phyloP scores from a whole-genome alignment of 352 stramenopile species.

The Elongisporangium senticosum region DNA sequence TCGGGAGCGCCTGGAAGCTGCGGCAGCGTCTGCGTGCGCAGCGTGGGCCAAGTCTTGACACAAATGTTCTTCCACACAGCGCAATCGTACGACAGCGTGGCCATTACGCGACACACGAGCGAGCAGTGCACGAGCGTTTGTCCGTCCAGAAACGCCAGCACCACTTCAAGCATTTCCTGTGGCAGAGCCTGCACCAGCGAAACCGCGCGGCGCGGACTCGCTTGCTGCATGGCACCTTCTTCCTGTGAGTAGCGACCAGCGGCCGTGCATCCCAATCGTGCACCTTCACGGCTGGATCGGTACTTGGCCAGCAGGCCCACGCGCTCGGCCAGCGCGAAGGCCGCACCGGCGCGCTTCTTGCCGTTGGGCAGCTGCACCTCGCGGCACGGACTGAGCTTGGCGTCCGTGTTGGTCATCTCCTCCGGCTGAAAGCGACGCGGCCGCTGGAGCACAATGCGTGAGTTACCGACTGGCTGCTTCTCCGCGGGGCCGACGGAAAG shows the following conservation, averaged over 20 bases:
- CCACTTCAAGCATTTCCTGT: slow-evolving; percentile 42
- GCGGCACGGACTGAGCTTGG: not conserved
- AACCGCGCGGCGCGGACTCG: slow-evolving; percentile 2
- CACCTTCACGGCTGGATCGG: not conserved
- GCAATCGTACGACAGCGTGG: slow-evolving; percentile 42
- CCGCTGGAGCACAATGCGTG: not conserved
- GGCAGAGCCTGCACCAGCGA: slow-evolving; percentile 40
- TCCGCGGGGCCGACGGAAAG: not conserved
- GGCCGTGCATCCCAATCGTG: not conserved
- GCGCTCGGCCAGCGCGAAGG: not conserved
- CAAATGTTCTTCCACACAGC: slow-evolving; percentile 70
- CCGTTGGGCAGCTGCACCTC: not conserved
- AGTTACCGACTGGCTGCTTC: not conserved
- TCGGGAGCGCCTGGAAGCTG: slow-evolving; percentile 68
- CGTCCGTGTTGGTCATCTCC: not conserved
- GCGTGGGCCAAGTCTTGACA: slow-evolving; percentile 44
- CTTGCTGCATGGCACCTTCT: not conserved
- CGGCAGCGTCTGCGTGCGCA: slow-evolving; percentile 48
- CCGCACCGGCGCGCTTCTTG: not conserved
- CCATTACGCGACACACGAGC: slow-evolving; percentile 35
- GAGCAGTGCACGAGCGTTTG: slow-evolving; percentile 45
- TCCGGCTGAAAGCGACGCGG: too few species aligned
- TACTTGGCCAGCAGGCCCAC: not conserved
- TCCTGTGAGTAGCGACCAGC: not conserved
- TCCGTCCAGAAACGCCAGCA: slow-evolving; percentile 47